Evolutionary conservation across 1,284 basidiomycete genomes (phyloP).

Genomic region (Agroathelia rolfsii): DNA sequence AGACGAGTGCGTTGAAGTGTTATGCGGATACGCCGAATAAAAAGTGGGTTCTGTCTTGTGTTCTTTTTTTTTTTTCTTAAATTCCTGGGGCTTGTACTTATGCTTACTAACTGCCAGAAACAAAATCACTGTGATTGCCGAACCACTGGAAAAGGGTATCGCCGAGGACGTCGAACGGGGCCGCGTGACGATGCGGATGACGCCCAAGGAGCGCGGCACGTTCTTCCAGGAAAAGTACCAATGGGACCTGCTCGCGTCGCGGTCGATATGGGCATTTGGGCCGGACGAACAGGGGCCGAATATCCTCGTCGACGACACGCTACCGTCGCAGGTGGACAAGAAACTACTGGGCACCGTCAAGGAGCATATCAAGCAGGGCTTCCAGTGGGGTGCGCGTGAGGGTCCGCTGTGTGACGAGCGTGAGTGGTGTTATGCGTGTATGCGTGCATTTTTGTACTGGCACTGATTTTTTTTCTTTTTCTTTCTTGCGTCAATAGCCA

Average conservation of each 20-base stretch:
- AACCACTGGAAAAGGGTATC: constrained; percentile 87
- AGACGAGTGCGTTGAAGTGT: constrained; percentile 96
- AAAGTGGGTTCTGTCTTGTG: constrained; percentile 50
- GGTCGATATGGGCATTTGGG: constrained; percentile 99
- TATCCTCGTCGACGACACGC: constrained; percentile 89
- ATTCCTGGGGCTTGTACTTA: constrained; percentile 11
- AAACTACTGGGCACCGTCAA: constrained; percentile 83
- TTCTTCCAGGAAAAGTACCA: constrained; percentile 96
- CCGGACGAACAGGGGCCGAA: constrained; percentile 94
- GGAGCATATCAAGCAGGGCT: constrained; percentile 96
- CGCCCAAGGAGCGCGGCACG: constrained; percentile 84
- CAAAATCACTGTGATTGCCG: constrained; percentile 95
- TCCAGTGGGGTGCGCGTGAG: constrained; percentile 98
- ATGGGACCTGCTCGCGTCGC: constrained; percentile 94
- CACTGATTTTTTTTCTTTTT: too few species aligned
- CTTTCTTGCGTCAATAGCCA: constrained; percentile 56
- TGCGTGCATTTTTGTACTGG: constrained; percentile 3
- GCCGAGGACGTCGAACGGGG: constrained; percentile 92
- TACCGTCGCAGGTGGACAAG: constrained; percentile 91
- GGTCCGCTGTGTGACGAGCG: constrained; percentile 98
- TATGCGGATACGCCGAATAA: constrained; percentile 99
- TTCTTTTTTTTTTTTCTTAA: constrained; percentile 4
- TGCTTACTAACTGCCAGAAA: constrained; percentile 52
- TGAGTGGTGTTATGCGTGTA: constrained; percentile 35
- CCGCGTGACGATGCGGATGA: constrained; percentile 86